phyloP scores from a whole-genome alignment of 805 yeast genomes.

The Vanderwaltozyma tropicalis region DNA sequence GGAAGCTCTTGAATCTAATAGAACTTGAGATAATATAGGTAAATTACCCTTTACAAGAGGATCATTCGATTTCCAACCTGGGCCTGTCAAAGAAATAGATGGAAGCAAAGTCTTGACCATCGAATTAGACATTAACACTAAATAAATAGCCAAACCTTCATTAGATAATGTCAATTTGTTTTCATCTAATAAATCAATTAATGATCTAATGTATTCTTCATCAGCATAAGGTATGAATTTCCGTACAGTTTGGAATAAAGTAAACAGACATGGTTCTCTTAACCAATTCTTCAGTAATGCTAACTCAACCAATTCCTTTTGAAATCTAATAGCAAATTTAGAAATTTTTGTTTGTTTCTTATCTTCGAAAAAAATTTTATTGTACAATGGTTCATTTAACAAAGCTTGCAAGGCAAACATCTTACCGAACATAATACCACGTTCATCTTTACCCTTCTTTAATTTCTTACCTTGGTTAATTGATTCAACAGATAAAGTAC shows the following conservation, averaged over 20 bases:
- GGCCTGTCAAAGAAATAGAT: slow-evolving; percentile 11
- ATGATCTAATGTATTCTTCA: slow-evolving; percentile 11
- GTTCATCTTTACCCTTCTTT: slow-evolving; percentile 69
- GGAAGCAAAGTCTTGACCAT: slow-evolving; percentile 1
- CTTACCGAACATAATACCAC: slow-evolving; percentile 72
- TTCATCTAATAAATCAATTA: slow-evolving; percentile 39
- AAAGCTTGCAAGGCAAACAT: slow-evolving; percentile 76
- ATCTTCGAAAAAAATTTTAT: slow-evolving; percentile 23
- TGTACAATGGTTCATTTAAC: slow-evolving; percentile 41
- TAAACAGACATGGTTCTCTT: slow-evolving; percentile 67
- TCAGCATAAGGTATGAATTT: slow-evolving; percentile 17
- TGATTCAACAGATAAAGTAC: slow-evolving; percentile 31
- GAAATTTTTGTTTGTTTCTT: slow-evolving; percentile 9
- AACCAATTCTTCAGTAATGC: slow-evolving; percentile 71
- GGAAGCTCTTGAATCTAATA: slow-evolving; percentile 42
- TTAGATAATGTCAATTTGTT: slow-evolving; percentile 51
- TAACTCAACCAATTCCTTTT: slow-evolving; percentile 40
- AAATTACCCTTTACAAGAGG: slow-evolving; percentile 68
- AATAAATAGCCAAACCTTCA: slow-evolving; percentile 70
- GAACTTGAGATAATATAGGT: slow-evolving; percentile 46
- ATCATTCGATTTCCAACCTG: slow-evolving; percentile 57
- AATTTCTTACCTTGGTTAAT: slow-evolving; percentile 31
- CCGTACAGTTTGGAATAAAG: slow-evolving; percentile 48
- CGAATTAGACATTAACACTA: slow-evolving; percentile 23
- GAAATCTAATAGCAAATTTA: slow-evolving; percentile 32